Conservation (phyloP, 2,329 filamentous ascomycete genomes). For the Aspergillus ruber region DNA sequence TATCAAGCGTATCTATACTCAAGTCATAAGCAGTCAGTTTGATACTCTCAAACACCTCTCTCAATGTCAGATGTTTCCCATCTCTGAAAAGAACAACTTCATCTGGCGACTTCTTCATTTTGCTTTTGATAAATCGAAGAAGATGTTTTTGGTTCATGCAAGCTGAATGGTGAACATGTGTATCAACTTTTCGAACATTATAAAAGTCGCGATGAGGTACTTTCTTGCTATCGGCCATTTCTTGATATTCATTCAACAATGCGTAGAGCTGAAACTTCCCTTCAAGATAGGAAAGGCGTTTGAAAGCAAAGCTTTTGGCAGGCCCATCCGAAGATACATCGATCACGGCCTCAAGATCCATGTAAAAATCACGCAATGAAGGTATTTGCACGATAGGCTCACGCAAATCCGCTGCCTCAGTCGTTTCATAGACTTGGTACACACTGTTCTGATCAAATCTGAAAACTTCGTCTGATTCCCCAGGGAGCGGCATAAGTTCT, state of each 20-base stretch:
- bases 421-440: constrained; percentile 81
- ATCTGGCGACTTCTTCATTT: constrained; percentile 97
- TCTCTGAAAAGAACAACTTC: constrained; percentile 90
- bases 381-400: constrained; percentile 76
- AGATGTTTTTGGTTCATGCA: constrained; percentile 99
- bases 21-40: constrained; percentile 95
- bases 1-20: constrained; percentile 96
- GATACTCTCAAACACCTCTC: constrained; percentile 94
- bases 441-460: constrained; percentile 77
- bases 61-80: constrained; percentile 81
- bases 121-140: constrained; percentile 97
- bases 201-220: constrained; percentile 98
- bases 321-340: constrained; percentile 91
- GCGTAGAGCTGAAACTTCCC: constrained; percentile 95
- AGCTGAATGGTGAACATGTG: constrained; percentile 96
- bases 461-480: constrained; percentile 64
- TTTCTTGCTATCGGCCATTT: constrained; percentile 95
- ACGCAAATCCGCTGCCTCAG: constrained; percentile 54
- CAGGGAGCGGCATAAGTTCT: constrained; percentile 69
- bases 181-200: constrained; percentile 97
- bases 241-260: constrained; percentile 92
- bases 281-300: constrained; percentile 88
- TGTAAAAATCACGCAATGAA: constrained; percentile 89
- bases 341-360: constrained; percentile 82
- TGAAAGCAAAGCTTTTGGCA: constrained; percentile 94